Evolutionary conservation across 2,329 filamentous ascomycete species (phyloP).

Genomic region (Diaporthe helianthi): DNA sequence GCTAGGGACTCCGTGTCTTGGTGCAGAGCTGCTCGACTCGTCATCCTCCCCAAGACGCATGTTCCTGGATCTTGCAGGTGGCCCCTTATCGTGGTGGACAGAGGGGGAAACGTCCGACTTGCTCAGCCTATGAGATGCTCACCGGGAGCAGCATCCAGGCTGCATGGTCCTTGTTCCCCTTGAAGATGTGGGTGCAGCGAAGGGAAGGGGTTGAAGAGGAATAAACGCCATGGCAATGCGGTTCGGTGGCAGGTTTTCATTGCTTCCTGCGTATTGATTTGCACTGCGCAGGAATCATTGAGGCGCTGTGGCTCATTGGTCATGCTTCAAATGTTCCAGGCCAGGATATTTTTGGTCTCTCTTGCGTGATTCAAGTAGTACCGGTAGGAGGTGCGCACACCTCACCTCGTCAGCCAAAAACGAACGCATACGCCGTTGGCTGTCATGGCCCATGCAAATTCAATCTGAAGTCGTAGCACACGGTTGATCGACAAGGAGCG

Average conservation of each 20-base stretch:
- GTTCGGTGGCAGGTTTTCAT: not conserved
- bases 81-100: slow-evolving; percentile 8
- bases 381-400: not conserved
- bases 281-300: not conserved
- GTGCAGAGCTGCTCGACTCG: slow-evolving; percentile 3
- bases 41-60: not conserved
- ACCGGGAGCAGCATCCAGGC: not conserved
- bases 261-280: not conserved
- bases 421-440: not conserved
- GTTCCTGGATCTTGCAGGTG: slow-evolving; percentile 17
- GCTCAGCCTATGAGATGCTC: not conserved
- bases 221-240: not conserved
- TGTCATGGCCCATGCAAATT: not conserved
- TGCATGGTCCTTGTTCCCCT: not conserved
- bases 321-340: not conserved
- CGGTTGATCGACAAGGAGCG: slow-evolving; percentile 17
- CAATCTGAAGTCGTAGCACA: slow-evolving; percentile 17
- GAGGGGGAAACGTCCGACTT: slow-evolving; percentile 2
- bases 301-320: not conserved
- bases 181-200: too few relatives aligned
- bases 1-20: not conserved
- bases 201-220: not conserved
- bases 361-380: not conserved
- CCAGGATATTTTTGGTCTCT: not conserved
- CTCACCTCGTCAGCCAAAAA: not conserved